Evolutionary conservation across 1,284 basidiomycete genomes (phyloP).

Genomic region (Xanthoconium separans): DNA sequence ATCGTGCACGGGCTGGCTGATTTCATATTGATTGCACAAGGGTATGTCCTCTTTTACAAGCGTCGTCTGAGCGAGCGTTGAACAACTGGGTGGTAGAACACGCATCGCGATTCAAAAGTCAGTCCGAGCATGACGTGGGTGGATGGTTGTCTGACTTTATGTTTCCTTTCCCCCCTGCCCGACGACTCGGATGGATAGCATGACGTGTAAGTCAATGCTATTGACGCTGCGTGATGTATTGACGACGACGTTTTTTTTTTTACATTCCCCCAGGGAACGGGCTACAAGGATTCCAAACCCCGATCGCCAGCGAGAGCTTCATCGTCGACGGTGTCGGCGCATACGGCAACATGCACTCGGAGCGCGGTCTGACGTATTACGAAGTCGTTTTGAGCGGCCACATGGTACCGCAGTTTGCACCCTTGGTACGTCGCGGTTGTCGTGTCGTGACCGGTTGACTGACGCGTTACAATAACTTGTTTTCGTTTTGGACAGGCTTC

Average conservation of each 20-base stretch:
- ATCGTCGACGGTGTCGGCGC: conserved; percentile 68
- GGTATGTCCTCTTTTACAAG: conserved; percentile 40
- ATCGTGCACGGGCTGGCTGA: conserved; percentile 73
- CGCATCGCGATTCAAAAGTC: conserved; percentile 69
- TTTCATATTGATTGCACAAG: conserved; percentile 69
- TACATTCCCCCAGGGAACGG: conserved; percentile 53
- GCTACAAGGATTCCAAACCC: conserved; percentile 69
- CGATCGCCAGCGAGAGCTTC: conserved; percentile 63
- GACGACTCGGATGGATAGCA: conserved; percentile 38
- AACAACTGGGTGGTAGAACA: conserved; percentile 23
- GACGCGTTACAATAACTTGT: neutral
- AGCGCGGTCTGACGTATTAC: conserved; percentile 64
- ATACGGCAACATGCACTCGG: conserved; percentile 60
- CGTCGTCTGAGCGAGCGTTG: neutral
- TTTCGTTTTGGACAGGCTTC: conserved; percentile 44
- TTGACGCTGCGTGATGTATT: neutral
- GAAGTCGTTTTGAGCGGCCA: conserved; percentile 69
- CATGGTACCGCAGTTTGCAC: conserved; percentile 72
- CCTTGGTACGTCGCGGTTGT: conserved; percentile 43
- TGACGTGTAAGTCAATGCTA: conserved; percentile 56
- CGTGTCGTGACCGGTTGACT: neutral
- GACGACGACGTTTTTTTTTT: neutral
- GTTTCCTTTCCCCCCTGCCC: too few relatives aligned
- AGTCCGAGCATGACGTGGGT: conserved; percentile 23
- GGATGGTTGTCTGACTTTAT: neutral